A percentile compares a stretch with the other conserved stretches of the same genome.
Evolutionary conservation across 2,329 filamentous ascomycete genomes (phyloP).

Genomic region (Botrytis elliptica): DNA sequence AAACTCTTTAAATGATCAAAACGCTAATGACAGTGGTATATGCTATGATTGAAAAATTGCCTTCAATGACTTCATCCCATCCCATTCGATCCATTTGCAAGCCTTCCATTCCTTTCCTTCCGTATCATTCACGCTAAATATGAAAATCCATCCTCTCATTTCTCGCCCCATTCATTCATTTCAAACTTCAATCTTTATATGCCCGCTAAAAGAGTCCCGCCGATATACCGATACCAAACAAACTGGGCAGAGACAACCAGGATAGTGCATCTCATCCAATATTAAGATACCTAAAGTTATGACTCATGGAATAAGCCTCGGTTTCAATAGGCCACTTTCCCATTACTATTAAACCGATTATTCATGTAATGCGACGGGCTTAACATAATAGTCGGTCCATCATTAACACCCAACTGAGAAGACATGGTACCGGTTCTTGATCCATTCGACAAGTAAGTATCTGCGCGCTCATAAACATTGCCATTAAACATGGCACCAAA

Average conservation of each 20-base stretch:
- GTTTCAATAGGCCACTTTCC: constrained; percentile 33
- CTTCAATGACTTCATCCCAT: constrained; percentile 3
- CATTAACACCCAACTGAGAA: constrained; percentile 31
- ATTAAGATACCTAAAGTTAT: background rate
- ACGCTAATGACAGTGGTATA: constrained; percentile 25
- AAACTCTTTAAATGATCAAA: constrained; percentile 15
- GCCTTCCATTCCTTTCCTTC: background rate
- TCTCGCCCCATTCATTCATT: background rate
- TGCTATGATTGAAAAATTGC: constrained; percentile 20
- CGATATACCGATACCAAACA: background rate
- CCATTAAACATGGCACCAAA: constrained; percentile 37
- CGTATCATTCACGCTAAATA: constrained; percentile 3
- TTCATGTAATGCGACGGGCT: constrained; percentile 34
- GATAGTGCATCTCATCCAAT: background rate
- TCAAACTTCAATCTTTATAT: constrained; percentile 7
- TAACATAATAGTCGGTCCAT: constrained; percentile 34
- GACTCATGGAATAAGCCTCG: background rate
- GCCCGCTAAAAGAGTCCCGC: background rate
- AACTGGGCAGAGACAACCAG: background rate
- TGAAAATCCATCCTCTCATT: background rate
- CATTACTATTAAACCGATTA: constrained; percentile 34
- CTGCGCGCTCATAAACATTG: constrained; percentile 39
- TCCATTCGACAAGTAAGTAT: constrained; percentile 35
- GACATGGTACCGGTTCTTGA: constrained; percentile 39
- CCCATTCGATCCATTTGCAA: constrained; percentile 3